Evolutionary conservation across 768 basidiomycete genomes (phyloP).

Genomic region (Pleurotus pulmonarius): DNA sequence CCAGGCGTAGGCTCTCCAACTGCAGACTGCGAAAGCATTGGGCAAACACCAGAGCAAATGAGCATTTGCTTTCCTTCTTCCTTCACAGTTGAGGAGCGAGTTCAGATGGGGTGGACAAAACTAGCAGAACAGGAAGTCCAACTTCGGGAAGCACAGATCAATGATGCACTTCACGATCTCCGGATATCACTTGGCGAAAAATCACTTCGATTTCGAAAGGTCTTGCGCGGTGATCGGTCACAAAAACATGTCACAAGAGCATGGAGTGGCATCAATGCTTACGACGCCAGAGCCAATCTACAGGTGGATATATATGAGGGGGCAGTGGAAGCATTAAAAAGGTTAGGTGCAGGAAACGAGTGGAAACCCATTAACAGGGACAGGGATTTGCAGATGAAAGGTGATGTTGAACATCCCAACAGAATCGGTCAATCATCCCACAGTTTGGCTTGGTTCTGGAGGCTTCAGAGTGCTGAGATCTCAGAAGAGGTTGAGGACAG

Average conservation of each 20-base stretch:
- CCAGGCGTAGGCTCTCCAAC: neutral
- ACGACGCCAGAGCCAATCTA: neutral
- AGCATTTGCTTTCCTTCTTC: slow-evolving; percentile 6
- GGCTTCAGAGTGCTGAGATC: neutral
- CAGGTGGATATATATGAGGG: neutral
- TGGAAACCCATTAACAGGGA: neutral
- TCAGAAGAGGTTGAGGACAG: neutral
- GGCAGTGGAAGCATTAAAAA: neutral
- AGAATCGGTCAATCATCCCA: slow-evolving; percentile 1
- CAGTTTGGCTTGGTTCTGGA: slow-evolving; percentile 9
- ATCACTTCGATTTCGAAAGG: slow-evolving; percentile 1
- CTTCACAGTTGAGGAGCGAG: slow-evolving; percentile 5
- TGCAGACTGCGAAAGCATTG: neutral
- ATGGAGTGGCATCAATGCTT: neutral
- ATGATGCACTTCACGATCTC: slow-evolving; percentile 16
- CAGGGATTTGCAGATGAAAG: slow-evolving; percentile 3
- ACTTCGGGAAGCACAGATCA: slow-evolving; percentile 13
- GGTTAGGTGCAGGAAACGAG: neutral
- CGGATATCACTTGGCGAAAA: slow-evolving; percentile 5
- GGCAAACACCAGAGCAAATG: slow-evolving; percentile 1
- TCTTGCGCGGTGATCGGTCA: neutral
- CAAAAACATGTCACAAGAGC: neutral
- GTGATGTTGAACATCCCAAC: slow-evolving; percentile 2
- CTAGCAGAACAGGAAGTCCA: slow-evolving; percentile 12
- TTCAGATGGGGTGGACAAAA: slow-evolving; percentile 8